Conservation (phyloP, 2,329 filamentous ascomycete species). For the Colletotrichum sp. region DNA sequence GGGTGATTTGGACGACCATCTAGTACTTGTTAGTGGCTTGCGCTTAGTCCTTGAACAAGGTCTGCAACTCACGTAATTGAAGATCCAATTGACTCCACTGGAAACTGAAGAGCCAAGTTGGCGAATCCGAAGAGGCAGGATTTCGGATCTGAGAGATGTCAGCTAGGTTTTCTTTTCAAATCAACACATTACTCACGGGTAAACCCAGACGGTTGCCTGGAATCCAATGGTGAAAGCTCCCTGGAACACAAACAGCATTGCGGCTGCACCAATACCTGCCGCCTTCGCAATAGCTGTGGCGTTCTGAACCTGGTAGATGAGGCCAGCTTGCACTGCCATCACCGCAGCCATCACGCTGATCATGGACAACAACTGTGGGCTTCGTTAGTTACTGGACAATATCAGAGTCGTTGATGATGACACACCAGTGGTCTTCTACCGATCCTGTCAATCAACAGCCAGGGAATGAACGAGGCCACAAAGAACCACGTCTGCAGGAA, state of each 20-base stretch:
- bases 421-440: slow-evolving; percentile 38
- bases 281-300: slow-evolving; percentile 33
- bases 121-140: slow-evolving; percentile 33
- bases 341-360: slow-evolving; percentile 43
- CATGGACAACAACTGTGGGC: slow-evolving; percentile 39
- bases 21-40: not conserved
- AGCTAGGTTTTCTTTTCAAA: not conserved
- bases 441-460: slow-evolving; percentile 51
- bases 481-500: slow-evolving; percentile 55
- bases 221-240: slow-evolving; percentile 45
- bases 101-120: slow-evolving; percentile 36
- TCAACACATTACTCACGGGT: slow-evolving; percentile 24
- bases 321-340: slow-evolving; percentile 43
- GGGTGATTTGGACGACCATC: slow-evolving; percentile 23
- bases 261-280: slow-evolving; percentile 42
- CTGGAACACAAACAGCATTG: slow-evolving; percentile 46
- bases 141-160: slow-evolving; percentile 29
- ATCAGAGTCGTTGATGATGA: accelerated
- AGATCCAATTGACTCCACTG: slow-evolving; percentile 38
- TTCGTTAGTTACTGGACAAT: slow-evolving; percentile 10
- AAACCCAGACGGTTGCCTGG: slow-evolving; percentile 39
- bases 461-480: slow-evolving; percentile 45
- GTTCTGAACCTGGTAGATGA: slow-evolving; percentile 45
- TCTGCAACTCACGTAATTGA: slow-evolving; percentile 32
- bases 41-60: not conserved